These are phyloP conservation scores for Sporobolomyces pararoseus DNA, from an alignment of 768 basidiomycete genomes.

Conservation along the genomic window DNA sequence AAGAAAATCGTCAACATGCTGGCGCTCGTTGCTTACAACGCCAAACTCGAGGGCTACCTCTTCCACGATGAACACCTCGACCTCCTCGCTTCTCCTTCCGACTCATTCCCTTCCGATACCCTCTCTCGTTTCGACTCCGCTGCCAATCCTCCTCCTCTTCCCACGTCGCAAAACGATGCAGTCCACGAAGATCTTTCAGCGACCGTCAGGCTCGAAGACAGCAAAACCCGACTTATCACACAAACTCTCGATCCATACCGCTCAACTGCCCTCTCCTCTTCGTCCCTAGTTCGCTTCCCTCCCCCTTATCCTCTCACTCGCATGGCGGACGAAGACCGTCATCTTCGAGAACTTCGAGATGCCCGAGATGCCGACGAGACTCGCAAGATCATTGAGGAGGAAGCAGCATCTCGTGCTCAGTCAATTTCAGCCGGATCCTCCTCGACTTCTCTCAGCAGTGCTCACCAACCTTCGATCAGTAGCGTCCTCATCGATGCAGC, in stretches of 20 bases:
- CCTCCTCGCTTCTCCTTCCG: conserved; percentile 41
- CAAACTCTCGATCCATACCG: conserved; percentile 58
- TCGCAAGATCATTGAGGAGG: conserved; percentile 35
- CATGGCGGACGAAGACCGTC: conserved; percentile 83
- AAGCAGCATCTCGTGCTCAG: conserved; percentile 8
- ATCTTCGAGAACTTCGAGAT: conserved; percentile 47
- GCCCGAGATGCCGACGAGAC: conserved; percentile 37
- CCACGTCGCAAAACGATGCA: background rate
- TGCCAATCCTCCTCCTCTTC: background rate
- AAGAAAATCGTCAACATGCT: conserved; percentile 92
- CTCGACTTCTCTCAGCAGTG: conserved; percentile 13
- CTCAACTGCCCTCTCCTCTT: conserved; percentile 85
- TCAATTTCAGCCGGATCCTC: conserved; percentile 26
- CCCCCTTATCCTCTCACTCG: conserved; percentile 81
- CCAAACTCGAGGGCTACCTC: conserved; percentile 72
- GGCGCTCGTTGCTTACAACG: conserved; percentile 83
- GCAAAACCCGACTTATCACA: conserved; percentile 10
- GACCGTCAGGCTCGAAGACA: conserved; percentile 3
- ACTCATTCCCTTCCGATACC: background rate
- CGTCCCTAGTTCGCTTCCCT: conserved; percentile 83
- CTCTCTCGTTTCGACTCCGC: background rate
- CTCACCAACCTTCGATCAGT: conserved; percentile 15
- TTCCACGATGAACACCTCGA: conserved; percentile 51
- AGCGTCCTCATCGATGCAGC: conserved; percentile 24
- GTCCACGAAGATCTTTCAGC: background rate